Conservation (phyloP, 2,329 filamentous ascomycete species). For the Paecilomyces sp. region DNA sequence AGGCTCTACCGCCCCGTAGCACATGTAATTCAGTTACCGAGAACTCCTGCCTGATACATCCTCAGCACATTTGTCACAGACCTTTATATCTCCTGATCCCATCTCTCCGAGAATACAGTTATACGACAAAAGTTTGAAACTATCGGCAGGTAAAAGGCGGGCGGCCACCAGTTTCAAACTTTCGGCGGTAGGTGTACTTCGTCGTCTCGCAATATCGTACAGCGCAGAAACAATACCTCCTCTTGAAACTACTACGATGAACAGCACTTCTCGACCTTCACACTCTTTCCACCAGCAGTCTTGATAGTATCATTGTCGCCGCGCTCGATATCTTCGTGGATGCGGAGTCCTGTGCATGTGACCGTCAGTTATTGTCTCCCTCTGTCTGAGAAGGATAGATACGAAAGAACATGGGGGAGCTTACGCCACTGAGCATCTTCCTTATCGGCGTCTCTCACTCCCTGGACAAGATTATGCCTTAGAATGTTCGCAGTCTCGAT, state of each 20-base stretch:
- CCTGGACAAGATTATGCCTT: slow-evolving; percentile 82
- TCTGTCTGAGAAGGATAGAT: not conserved
- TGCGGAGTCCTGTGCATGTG: slow-evolving; percentile 60
- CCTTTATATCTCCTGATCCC: not conserved
- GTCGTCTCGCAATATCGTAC: not conserved
- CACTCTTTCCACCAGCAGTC: slow-evolving; percentile 40
- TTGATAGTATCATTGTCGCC: slow-evolving; percentile 92
- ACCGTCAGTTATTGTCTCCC: slow-evolving; percentile 4
- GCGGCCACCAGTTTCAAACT: too few relatives aligned
- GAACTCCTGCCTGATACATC: not conserved
- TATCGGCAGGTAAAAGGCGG: too few relatives aligned
- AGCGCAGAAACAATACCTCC: not conserved
- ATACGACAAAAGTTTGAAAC: too few relatives aligned
- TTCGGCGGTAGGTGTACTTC: too few relatives aligned
- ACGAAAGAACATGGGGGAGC: slow-evolving; percentile 7
- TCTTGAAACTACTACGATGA: not conserved
- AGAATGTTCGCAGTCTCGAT: slow-evolving; percentile 75
- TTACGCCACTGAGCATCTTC: slow-evolving; percentile 30
- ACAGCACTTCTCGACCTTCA: slow-evolving; percentile 31
- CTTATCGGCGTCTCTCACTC: slow-evolving; percentile 39
- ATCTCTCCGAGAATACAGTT: not conserved
- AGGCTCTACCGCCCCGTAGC: not conserved
- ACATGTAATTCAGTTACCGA: not conserved
- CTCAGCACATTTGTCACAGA: not conserved
- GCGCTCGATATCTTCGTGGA: slow-evolving; percentile 84